A percentile compares a stretch with the other conserved stretches of the same genome.
Conservation (phyloP, 1,139 yeast genomes). For the Meyerozyma sp. region DNA sequence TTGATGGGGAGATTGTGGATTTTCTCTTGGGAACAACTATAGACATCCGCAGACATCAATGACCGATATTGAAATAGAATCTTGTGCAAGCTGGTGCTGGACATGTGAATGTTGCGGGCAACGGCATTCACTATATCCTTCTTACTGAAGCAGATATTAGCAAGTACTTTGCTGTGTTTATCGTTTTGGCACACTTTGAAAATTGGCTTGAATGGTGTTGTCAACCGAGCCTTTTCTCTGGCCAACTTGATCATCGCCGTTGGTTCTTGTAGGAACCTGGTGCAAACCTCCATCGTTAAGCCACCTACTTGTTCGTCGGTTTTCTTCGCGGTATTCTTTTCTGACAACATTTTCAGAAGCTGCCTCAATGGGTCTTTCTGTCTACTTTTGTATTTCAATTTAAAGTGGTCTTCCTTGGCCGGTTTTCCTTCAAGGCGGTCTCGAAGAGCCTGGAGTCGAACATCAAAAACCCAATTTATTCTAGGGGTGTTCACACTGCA, state of each 20-base stretch:
- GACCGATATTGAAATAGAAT: conserved; percentile 14
- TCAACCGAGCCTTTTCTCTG: conserved; percentile 34
- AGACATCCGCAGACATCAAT: conserved; percentile 20
- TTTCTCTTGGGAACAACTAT: conserved; percentile 40
- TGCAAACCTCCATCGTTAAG: background rate
- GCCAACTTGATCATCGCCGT: conserved; percentile 33
- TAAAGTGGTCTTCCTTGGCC: background rate
- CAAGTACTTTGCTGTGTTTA: conserved; percentile 37
- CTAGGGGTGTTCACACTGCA: background rate
- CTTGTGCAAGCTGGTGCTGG: conserved; percentile 8
- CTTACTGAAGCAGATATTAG: conserved; percentile 21
- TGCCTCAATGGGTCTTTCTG: background rate
- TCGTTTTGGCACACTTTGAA: conserved; percentile 47
- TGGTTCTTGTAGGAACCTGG: conserved; percentile 6
- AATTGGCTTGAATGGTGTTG: conserved; percentile 38
- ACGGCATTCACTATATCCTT: conserved; percentile 14
- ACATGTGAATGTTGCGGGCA: conserved; percentile 5
- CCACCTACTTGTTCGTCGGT: background rate
- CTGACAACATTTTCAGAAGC: background rate
- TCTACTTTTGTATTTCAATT: background rate
- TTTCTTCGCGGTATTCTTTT: background rate
- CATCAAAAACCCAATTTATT: background rate
- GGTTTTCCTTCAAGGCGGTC: background rate
- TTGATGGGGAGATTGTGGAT: conserved; percentile 63
- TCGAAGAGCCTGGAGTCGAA: background rate